Evolutionary conservation across 1,139 yeast species (phyloP).

Genomic region (Candida tetrigidarum): DNA sequence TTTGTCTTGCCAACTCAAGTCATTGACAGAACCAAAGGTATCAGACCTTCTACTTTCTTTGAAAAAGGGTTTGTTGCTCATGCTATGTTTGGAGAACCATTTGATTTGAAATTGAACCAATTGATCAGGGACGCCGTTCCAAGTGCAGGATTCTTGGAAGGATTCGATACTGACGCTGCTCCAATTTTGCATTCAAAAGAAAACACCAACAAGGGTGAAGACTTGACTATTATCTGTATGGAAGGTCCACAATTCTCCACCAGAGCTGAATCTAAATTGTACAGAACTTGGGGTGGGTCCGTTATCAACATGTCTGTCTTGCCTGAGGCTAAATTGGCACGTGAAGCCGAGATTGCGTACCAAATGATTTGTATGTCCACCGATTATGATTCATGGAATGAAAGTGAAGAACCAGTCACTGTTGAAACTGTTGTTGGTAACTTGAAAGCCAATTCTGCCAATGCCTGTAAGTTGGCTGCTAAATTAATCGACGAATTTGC

Average conservation of each 20-base stretch:
- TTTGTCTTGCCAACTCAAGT: conserved; percentile 95
- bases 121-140: conserved; percentile 63
- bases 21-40: conserved; percentile 96
- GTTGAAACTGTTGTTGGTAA: conserved; percentile 96
- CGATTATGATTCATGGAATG: conserved; percentile 99
- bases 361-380: conserved; percentile 99
- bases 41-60: conserved; percentile 87
- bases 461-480: conserved; percentile 81
- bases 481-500: conserved; percentile 70
- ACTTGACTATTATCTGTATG: conserved; percentile 90
- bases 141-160: conserved; percentile 56
- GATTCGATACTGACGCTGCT: conserved; percentile 40
- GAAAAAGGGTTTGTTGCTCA: conserved; percentile 96
- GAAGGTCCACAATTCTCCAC: conserved; percentile 99
- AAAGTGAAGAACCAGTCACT: conserved; percentile 92
- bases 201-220: conserved; percentile 57
- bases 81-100: conserved; percentile 97
- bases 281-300: conserved; percentile 89
- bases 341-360: conserved; percentile 95
- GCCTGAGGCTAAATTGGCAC: conserved; percentile 95
- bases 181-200: conserved; percentile 61
- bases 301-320: conserved; percentile 96
- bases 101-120: conserved; percentile 72
- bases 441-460: conserved; percentile 82
- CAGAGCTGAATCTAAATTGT: conserved; percentile 92